These are phyloP conservation scores for Pulveroboletus frians DNA, from an alignment of 768 basidiomycete genomes.

Conservation along the genomic window DNA sequence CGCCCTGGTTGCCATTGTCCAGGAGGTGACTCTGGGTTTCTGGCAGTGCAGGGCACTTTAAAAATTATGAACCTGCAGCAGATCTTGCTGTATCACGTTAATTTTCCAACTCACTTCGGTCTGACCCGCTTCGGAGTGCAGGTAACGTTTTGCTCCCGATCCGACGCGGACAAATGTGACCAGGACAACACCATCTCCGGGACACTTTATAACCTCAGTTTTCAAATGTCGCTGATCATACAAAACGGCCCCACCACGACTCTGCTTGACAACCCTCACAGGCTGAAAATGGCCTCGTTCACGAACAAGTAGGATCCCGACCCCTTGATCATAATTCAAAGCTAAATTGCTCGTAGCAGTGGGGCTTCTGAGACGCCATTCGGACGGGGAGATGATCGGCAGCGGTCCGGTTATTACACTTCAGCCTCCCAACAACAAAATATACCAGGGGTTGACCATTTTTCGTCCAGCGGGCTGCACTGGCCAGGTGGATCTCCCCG, in stretches of 20 bases:
- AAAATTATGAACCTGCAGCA: neutral
- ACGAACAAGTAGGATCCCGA: slow-evolving; percentile 7
- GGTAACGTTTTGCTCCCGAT: slow-evolving; percentile 5
- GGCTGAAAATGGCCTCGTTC: slow-evolving; percentile 4
- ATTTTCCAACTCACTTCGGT: neutral
- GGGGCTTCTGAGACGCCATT: neutral
- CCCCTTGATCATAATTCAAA: neutral
- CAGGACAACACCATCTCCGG: neutral
- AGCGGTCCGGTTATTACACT: neutral
- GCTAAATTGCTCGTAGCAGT: slow-evolving; percentile 1
- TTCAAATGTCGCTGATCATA: neutral
- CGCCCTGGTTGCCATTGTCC: neutral
- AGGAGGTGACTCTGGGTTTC: neutral
- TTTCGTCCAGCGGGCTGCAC: neutral
- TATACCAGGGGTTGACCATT: neutral
- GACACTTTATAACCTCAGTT: slow-evolving; percentile 8
- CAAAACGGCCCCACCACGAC: neutral
- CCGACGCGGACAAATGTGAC: slow-evolving; percentile 3
- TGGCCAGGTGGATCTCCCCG: neutral
- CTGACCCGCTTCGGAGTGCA: slow-evolving; percentile 6
- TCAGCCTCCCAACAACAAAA: slow-evolving; percentile 3
- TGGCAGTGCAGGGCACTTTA: slow-evolving; percentile 1
- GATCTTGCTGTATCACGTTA: slow-evolving; percentile 16
- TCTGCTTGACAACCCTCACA: neutral
- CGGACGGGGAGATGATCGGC: neutral